These are phyloP conservation scores for Sedum album DNA, from an alignment of 164 flowering plant genomes.

Conservation along the genomic window DNA sequence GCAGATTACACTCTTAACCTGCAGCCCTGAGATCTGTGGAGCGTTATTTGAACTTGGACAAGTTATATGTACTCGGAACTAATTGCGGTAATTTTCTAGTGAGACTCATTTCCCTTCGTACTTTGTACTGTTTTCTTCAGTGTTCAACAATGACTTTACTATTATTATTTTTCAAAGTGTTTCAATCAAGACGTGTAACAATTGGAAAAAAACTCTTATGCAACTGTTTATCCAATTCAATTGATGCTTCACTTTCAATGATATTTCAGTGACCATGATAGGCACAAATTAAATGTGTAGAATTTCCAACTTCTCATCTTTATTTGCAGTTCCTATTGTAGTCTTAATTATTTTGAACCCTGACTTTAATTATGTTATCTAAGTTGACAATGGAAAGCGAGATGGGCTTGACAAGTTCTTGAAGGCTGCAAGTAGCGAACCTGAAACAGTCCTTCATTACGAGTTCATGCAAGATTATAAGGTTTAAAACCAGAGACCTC, in stretches of 20 bases:
- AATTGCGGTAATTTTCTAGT: slow-evolving; percentile 63
- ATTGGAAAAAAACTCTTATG: background rate
- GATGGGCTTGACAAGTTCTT: slow-evolving; percentile 92
- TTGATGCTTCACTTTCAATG: background rate
- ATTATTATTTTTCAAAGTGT: background rate
- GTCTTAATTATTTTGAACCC: background rate
- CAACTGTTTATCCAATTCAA: background rate
- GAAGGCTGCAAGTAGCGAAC: slow-evolving; percentile 90
- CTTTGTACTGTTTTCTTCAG: background rate
- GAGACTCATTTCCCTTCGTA: background rate
- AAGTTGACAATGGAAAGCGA: slow-evolving; percentile 96
- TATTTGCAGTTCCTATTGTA: background rate
- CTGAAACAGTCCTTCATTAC: slow-evolving; percentile 95
- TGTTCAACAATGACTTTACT: background rate
- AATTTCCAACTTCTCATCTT: background rate
- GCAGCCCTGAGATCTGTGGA: slow-evolving; percentile 98
- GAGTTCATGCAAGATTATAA: slow-evolving; percentile 99
- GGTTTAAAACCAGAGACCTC: slow-evolving; percentile 26
- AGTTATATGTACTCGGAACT: slow-evolving; percentile 95
- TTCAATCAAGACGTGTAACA: background rate
- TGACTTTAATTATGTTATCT: background rate
- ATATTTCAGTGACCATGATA: background rate
- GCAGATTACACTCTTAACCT: slow-evolving; percentile 77
- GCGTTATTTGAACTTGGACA: slow-evolving; percentile 79
- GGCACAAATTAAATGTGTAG: background rate